Evolutionary conservation across 495 filamentous ascomycete species (phyloP).

Genomic region (Neurospora pannonica): DNA sequence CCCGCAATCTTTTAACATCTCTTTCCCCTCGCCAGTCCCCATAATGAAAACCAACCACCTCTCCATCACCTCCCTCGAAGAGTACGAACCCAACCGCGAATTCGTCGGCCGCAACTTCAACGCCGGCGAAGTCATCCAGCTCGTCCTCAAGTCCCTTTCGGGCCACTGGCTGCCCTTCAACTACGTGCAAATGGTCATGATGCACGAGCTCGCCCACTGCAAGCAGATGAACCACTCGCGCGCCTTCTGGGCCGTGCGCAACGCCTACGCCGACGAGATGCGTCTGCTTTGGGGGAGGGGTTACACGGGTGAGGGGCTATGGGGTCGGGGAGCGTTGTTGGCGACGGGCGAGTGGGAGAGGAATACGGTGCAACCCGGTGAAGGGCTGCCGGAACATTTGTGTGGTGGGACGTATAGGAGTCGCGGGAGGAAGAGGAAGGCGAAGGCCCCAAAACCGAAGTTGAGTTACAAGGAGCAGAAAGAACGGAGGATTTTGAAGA

Average conservation of each 20-base stretch:
- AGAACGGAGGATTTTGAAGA: constrained; percentile 57
- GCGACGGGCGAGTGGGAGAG: constrained; percentile 47
- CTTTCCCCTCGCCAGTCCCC: constrained; percentile 35
- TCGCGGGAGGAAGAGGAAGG: constrained; percentile 40
- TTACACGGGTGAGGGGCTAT: constrained; percentile 70
- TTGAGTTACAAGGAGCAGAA: constrained; percentile 53
- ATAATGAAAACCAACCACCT: constrained; percentile 64
- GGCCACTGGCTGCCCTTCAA: constrained; percentile 65
- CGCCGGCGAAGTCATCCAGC: constrained; percentile 70
- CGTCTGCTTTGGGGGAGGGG: constrained; percentile 49
- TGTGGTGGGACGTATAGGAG: constrained; percentile 63
- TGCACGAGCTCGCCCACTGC: constrained; percentile 72
- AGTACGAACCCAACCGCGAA: constrained; percentile 63
- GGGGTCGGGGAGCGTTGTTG: constrained; percentile 56
- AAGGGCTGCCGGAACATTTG: constrained; percentile 50
- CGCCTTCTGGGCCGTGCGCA: constrained; percentile 64
- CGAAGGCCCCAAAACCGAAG: constrained; percentile 34
- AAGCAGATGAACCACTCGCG: constrained; percentile 75
- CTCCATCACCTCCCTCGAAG: constrained; percentile 63
- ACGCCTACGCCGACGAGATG: constrained; percentile 57
- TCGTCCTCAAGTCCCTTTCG: constrained; percentile 57
- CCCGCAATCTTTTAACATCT: too few relatives aligned
- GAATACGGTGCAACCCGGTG: constrained; percentile 38
- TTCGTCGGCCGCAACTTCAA: constrained; percentile 79
- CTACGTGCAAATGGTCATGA: constrained; percentile 80